Conservation (phyloP, 306 rosid genomes). For the Sechiopsis laciniata region DNA sequence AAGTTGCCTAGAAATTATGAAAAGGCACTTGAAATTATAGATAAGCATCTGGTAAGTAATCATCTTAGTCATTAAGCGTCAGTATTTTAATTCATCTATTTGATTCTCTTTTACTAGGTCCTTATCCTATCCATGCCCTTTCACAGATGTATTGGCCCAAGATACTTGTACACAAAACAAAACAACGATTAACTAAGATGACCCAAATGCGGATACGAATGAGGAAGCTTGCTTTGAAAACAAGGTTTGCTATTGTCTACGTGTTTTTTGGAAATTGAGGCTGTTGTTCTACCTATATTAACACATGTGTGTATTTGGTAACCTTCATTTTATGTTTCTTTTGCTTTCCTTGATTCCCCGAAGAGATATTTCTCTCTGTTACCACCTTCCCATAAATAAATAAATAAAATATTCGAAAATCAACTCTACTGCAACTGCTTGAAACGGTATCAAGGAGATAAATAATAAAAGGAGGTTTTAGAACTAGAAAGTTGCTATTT, state of each 20-base stretch:
- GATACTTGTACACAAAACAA: constrained; percentile 79
- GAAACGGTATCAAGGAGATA: too few species aligned
- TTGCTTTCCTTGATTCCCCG: not conserved
- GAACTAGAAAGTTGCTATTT: too few species aligned
- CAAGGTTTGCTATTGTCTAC: constrained; percentile 42
- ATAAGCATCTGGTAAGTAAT: constrained; percentile 69
- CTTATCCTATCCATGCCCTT: constrained; percentile 7
- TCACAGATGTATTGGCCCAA: constrained; percentile 90
- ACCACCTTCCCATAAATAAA: not conserved
- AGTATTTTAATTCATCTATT: constrained; percentile 14
- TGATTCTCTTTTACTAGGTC: not conserved
- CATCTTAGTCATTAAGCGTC: not conserved
- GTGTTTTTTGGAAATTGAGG: too few species aligned
- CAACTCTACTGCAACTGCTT: too few species aligned
- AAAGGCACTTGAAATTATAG: constrained; percentile 74
- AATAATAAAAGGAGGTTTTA: too few species aligned
- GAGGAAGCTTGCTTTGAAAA: constrained; percentile 86
- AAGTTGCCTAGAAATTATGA: constrained; percentile 87
- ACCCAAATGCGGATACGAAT: constrained; percentile 90
- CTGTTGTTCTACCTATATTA: too few species aligned
- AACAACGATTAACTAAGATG: constrained; percentile 90
- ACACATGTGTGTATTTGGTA: too few species aligned
- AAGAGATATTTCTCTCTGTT: not conserved
- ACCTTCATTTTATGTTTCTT: too few species aligned
- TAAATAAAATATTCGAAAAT: too few species aligned